Evolutionary conservation across 306 rosid species (phyloP).

Genomic region (Quillaja saponaria): DNA sequence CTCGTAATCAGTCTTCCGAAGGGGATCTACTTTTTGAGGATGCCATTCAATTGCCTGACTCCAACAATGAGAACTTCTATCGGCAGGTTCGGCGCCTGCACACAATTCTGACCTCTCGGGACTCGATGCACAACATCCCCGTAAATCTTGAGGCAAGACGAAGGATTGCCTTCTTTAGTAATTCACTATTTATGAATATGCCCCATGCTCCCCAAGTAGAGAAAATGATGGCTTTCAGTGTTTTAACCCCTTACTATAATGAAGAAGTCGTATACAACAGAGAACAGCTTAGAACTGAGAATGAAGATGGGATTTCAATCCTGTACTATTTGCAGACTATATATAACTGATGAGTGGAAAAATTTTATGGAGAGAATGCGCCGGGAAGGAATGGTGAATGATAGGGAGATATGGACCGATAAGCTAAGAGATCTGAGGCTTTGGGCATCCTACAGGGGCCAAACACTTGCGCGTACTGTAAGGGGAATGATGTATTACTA

Average conservation of each 20-base stretch:
- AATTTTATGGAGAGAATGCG: conserved; percentile 91
- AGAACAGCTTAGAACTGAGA: conserved; percentile 84
- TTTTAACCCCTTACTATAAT: conserved; percentile 84
- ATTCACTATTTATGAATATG: conserved; percentile 92
- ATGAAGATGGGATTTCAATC: conserved; percentile 89
- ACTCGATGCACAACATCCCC: conserved; percentile 86
- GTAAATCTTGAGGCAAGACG: conserved; percentile 95
- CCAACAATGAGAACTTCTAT: conserved; percentile 65
- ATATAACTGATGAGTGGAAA: conserved; percentile 89
- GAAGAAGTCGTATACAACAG: conserved; percentile 78
- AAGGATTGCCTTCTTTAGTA: conserved; percentile 90
- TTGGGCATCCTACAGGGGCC: conserved; percentile 97
- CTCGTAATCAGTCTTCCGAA: conserved; percentile 51
- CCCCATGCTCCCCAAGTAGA: conserved; percentile 98
- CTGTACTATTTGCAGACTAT: conserved; percentile 85
- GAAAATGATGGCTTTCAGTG: conserved; percentile 98
- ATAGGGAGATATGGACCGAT: conserved; percentile 73
- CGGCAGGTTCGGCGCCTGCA: conserved; percentile 83
- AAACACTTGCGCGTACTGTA: conserved; percentile 85
- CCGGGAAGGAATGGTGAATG: conserved; percentile 74
- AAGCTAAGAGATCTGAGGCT: conserved; percentile 85
- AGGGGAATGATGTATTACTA: conserved; percentile 98
- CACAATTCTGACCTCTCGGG: conserved; percentile 85
- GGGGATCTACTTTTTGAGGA: conserved; percentile 70
- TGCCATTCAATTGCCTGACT: conserved; percentile 66